Evolutionary conservation across 345 rosid species (phyloP).

Genomic region (Atalantia buxifolia): DNA sequence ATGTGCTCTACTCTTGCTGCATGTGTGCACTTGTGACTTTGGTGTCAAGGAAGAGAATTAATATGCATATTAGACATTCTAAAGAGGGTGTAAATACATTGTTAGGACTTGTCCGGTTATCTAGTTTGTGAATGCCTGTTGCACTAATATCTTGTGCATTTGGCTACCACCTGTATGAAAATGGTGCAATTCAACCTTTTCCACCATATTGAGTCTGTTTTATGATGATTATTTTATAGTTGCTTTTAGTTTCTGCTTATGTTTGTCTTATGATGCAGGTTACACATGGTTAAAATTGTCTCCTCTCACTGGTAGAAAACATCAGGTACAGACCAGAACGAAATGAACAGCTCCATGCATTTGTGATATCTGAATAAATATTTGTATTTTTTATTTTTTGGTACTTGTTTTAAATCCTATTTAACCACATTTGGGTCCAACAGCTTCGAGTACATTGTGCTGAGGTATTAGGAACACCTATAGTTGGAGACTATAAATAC

Average conservation of each 20-base stretch:
- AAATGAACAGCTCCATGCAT: neutral
- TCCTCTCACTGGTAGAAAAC: slow-evolving; percentile 94
- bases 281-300: slow-evolving; percentile 85
- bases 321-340: slow-evolving; percentile 54
- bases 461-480: slow-evolving; percentile 85
- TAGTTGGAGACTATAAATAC: slow-evolving; percentile 89
- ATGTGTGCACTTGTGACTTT: neutral
- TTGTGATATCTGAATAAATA: neutral
- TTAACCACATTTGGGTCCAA: slow-evolving; percentile 10
- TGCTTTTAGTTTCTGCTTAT: slow-evolving; percentile 1
- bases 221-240: neutral
- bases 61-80: neutral
- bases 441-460: slow-evolving; percentile 98
- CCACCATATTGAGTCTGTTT: neutral
- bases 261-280: slow-evolving; percentile 43
- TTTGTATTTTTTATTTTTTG: neutral
- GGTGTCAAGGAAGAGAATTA: neutral
- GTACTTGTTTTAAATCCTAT: slow-evolving; percentile 1
- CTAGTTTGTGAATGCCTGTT: neutral
- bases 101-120: neutral
- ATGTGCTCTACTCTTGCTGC: neutral
- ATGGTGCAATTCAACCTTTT: neutral
- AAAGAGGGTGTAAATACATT: neutral
- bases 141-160: neutral
- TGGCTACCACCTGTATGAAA: neutral